Evolutionary conservation across 139 green algal genomes (phyloP).

Genomic region (Micractinium sp.): DNA sequence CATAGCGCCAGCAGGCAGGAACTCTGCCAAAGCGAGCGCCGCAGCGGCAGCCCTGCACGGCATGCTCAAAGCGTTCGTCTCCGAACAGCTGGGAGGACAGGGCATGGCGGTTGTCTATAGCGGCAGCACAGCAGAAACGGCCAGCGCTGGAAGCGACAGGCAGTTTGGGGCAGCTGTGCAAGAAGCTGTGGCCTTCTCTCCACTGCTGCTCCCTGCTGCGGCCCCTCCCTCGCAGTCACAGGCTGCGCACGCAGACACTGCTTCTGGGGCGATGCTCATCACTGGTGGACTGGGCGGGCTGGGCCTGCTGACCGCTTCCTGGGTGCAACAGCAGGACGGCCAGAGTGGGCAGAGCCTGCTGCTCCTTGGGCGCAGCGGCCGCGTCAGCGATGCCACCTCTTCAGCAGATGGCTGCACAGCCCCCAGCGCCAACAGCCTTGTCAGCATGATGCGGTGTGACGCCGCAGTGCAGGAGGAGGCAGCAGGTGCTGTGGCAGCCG

Average conservation of each 20-base stretch:
- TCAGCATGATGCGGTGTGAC: slow-evolving; percentile 21
- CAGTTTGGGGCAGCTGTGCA: not conserved
- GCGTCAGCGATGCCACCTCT: not conserved
- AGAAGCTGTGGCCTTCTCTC: not conserved
- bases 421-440: not conserved
- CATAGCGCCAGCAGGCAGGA: not conserved
- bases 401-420: not conserved
- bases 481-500: not conserved
- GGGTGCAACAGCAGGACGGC: slow-evolving; percentile 55
- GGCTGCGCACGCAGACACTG: not conserved
- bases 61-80: slow-evolving; percentile 20
- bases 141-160: not conserved
- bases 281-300: slow-evolving; percentile 58
- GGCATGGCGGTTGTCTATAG: not conserved
- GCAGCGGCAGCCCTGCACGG: slow-evolving; percentile 5
- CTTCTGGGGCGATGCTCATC: slow-evolving; percentile 59
- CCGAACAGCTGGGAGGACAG: not conserved
- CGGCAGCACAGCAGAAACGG: not conserved
- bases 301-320: slow-evolving; percentile 68
- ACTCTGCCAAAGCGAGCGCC: not conserved
- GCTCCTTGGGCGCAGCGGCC: slow-evolving; percentile 22
- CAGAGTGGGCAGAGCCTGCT: slow-evolving; percentile 21
- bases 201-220: not conserved
- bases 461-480: not conserved
- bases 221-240: too few relatives aligned